Base-by-base conservation (phyloP, 257 asterid genomes). In the Echium plantagineum region DNA sequence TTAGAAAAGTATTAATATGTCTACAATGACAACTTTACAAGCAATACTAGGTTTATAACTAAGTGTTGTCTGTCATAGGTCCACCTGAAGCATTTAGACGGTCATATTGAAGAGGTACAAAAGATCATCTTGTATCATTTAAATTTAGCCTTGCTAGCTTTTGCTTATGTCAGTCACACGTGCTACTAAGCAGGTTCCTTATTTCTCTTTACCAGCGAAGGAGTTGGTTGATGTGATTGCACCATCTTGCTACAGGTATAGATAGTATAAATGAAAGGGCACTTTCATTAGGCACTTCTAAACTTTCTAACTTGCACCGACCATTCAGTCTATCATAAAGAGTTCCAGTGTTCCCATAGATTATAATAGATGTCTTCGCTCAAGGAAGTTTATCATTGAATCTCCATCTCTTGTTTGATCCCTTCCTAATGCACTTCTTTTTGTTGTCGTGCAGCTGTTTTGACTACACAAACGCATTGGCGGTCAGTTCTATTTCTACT, bases 201-300 rank as follows among this genome's bases (percentile, higher is more conserved):
- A 91, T 84, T 91, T 91, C 94, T 82, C 85, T 81, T 90, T 91
- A 72, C 98, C 98, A 71, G 98, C 98, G 58, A 91, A 91, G 66
- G 98, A 91, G 60, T 77, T 91, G 66, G 90, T 86, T 35, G 96
- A 91, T 80, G 98, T 81, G 71, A 91, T 91, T 64, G 98, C 98
- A 61, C 95, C 98, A 72, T 91, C 98, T 62, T 91, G 98, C 83
- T 91, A 88, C 80, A 91, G 98, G 98, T 91, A 70, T 42, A 6
- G 46, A 35, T 35, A 35, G 9, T 35, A 35, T 35, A 35, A 35
- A 2, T 35, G 46, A 35, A 9, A 1, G 1, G 5, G 12, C 46
- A 35, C 46, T 35, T 35, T 8, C 12, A 35, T 35, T 31, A 5
- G 38, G 38, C 6, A 4, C 38, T 31, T 7, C 9, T 31, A 7